Conservation (phyloP, 305 asterid species). For the Galium porrigens region DNA sequence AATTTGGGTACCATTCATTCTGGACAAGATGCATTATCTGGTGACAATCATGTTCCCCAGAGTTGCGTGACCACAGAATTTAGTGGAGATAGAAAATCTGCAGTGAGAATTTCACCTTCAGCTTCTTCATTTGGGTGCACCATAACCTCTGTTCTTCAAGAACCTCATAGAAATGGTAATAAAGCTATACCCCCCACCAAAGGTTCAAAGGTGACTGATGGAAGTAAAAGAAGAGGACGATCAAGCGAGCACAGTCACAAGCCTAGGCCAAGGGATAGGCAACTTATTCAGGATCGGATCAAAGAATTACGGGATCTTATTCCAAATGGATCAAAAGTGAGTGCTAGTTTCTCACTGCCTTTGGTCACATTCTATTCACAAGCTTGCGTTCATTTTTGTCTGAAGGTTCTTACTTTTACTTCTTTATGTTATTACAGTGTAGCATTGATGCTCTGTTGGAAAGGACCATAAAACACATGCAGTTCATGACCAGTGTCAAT, state of each 20-base stretch:
- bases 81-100: constrained; percentile 18
- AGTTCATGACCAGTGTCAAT: constrained; percentile 46
- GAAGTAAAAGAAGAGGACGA: constrained; percentile 38
- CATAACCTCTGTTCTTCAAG: constrained; percentile 23
- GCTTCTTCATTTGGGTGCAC: constrained; percentile 37
- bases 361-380: not conserved
- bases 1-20: constrained; percentile 22
- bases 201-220: constrained; percentile 25
- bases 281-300: constrained; percentile 73
- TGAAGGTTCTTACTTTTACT: not conserved
- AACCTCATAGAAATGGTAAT: constrained; percentile 26
- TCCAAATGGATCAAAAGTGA: constrained; percentile 65
- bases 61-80: constrained; percentile 26
- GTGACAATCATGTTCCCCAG: constrained; percentile 24
- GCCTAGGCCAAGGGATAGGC: constrained; percentile 83
- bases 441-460: constrained; percentile 91
- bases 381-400: not conserved
- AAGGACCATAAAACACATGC: constrained; percentile 79
- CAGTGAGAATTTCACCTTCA: constrained; percentile 19
- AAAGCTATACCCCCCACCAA: constrained; percentile 21
- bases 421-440: constrained; percentile 40
- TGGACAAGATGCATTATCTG: constrained; percentile 21
- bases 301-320: constrained; percentile 82
- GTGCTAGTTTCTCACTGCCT: constrained; percentile 7
- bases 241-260: constrained; percentile 28